Base-by-base conservation (phyloP, 257 asterid species). In the Penstemon barbatus region DNA sequence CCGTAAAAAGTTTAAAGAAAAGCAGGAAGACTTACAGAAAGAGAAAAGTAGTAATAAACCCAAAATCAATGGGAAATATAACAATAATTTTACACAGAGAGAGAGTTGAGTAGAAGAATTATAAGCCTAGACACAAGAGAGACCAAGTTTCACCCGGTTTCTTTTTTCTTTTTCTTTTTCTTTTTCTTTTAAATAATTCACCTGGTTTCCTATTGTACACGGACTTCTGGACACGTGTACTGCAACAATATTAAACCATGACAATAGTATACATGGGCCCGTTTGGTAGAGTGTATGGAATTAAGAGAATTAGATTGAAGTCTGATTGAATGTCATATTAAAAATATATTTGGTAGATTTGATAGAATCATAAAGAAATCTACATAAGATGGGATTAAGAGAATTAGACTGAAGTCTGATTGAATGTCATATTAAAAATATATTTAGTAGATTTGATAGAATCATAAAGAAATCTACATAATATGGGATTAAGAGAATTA, bases 51-150 rank as follows among this genome's bases (percentile, higher is more conserved):
- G 12, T 36, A 59, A 25, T 8, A 12, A 55, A 36, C 71, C 66
- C 71, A 75, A 50, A 58, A 75, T 71, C 68, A 25, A 25, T 25
- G 33, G 33, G 2, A 53, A n/a, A 66, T 64, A 48, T 13, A 46
- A 36, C 50, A 13, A 72, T 63, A 63, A 61, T 46, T 25, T 65
- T 8, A 49, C 25, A 38, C 12, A 9, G 42, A 10, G 33, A 25
- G 66, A n/a, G 75, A 57, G 62, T 76, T 65, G 84, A 77, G 81
- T 67, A 33, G 79, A 70, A 68, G 79, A 74, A 72, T 61, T 43
- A 72, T 76, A 80, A 78, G 76, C 77, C 81, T 69, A 74, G 15
- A 48, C 0, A 15, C 18, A 0, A 15, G 18, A 15, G 49, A 74
- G 66, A 44, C 4, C 38, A 48, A 55, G 71, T 25, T 25, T 25